Evolutionary conservation across 169 alveolate species (phyloP), one percentile per base, ranked within the genome.

Genomic region (Perkinsus chesapeaki): DNA sequence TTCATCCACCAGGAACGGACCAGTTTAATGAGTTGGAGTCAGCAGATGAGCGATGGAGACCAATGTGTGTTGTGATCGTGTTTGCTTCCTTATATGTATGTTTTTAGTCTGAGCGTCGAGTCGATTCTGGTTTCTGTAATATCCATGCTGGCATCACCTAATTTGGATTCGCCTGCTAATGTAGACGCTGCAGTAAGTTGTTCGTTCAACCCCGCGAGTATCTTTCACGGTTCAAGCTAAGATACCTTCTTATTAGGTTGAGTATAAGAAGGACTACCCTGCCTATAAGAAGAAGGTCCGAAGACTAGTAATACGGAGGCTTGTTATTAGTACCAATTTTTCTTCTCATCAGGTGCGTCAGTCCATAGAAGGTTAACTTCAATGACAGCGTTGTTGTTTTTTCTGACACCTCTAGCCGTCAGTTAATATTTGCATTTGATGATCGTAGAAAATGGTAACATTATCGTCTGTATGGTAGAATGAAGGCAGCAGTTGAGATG

Each of bases 1-100:
- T 99, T 39, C 99, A 98, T 94, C 98, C 99, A 16, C 99, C 99
- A 23, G 99, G 99, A 34, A 95, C 96, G 34, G 99, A 99, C 95
- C 95, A 95, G 73, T 97, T 97, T 95, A 99, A 98, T 96, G 98
- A 97, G 92, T 99, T 98, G 94, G 99, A 98, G 96, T 96, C 97
- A 0, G 98, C 99, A n/a, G 99, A 98, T 91, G 99, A 99, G 95
- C 97, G 99, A 93, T 98, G 99, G 99, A 97, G 99, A 73, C 99
- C 99, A 0, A 98, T 98, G 82, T 96, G 48, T 95, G 39, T 31
- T 38, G 27, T 7, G 34, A 12, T 39, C n/a, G 12, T 34, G 91
- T 27, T 60, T 34, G 3, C 82, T 60, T 27, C 37, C 27, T 60
- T 34, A 60, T 20, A 20, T 60, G 37, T 23, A 60, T 1, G 82